These are phyloP conservation scores for Actinomortierella ambigua DNA, from an alignment of 371 early-diverging fungal genomes.

Conservation along the genomic window DNA sequence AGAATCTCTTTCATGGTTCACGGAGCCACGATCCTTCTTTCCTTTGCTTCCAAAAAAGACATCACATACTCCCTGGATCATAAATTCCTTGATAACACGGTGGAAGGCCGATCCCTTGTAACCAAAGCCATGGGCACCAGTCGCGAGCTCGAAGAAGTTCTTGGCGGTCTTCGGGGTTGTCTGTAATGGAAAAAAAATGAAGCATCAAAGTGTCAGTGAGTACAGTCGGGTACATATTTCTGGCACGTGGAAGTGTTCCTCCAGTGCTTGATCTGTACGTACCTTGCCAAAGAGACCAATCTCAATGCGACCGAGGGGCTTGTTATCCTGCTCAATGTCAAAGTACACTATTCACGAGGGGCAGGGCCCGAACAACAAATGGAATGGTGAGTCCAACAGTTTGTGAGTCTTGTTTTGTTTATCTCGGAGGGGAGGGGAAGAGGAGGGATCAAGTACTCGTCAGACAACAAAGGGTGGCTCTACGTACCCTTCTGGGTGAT, in stretches of 20 bases:
- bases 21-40: no score
- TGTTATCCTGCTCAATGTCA: slow-evolving; percentile 87
- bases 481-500: slow-evolving; percentile 43
- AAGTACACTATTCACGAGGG: slow-evolving; percentile 70
- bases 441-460: no score
- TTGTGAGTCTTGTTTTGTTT: no score
- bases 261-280: neutral
- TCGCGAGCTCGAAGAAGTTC: slow-evolving; percentile 91
- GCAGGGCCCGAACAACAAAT: neutral
- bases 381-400: no score
- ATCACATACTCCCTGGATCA: slow-evolving; percentile 69
- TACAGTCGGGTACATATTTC: neutral
- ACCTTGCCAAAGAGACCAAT: slow-evolving; percentile 83
- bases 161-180: slow-evolving; percentile 84
- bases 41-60: no score
- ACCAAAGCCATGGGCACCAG: slow-evolving; percentile 81
- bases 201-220: neutral
- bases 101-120: slow-evolving; percentile 92
- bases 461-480: no score
- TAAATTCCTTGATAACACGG: slow-evolving; percentile 89
- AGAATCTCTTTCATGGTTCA: no score
- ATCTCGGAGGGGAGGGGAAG: no score
- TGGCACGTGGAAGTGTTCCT: no score
- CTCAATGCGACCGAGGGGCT: slow-evolving; percentile 82
- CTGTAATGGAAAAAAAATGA: slow-evolving; percentile 37